phyloP scores from a whole-genome alignment of 1,139 yeast species.

The Debaryomyces udenii region DNA sequence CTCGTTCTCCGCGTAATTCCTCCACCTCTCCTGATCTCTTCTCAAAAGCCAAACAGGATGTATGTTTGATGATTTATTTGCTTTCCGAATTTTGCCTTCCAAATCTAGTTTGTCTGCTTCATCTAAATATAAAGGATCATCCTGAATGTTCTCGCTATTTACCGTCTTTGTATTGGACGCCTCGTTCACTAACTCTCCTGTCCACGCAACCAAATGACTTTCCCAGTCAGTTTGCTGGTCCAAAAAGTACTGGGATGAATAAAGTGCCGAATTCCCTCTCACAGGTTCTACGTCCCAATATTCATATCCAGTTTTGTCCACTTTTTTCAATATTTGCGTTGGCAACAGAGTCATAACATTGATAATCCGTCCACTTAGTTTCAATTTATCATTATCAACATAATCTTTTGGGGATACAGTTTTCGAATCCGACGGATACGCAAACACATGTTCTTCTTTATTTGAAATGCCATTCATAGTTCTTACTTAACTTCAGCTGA shows the following conservation, averaged over 20 bases:
- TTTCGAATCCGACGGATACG: conserved; percentile 22
- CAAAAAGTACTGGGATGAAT: conserved; percentile 70
- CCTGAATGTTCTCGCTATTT: conserved; percentile 31
- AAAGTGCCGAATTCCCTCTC: conserved; percentile 84
- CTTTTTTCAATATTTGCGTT: conserved; percentile 53
- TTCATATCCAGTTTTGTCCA: conserved; percentile 28
- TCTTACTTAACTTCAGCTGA: not conserved
- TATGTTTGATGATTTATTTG: conserved; percentile 52
- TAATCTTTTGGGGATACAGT: conserved; percentile 37
- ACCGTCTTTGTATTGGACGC: conserved; percentile 19
- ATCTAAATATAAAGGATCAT: conserved; percentile 65
- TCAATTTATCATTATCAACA: conserved; percentile 28
- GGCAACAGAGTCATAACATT: conserved; percentile 74
- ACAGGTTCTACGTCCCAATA: conserved; percentile 63
- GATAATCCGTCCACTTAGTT: conserved; percentile 64
- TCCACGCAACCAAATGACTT: conserved; percentile 90
- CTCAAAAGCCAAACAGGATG: conserved; percentile 89
- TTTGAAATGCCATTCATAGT: conserved; percentile 8
- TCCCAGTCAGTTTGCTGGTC: conserved; percentile 78
- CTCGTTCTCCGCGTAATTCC: conserved; percentile 84
- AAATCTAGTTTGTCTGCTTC: conserved; percentile 55
- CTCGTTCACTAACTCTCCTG: conserved; percentile 74
- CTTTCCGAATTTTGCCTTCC: conserved; percentile 46
- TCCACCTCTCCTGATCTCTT: conserved; percentile 77
- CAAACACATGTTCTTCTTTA: conserved; percentile 16